These are phyloP conservation scores for Claviceps africana DNA, from an alignment of 2,329 filamentous ascomycete species.

Conservation along the genomic window DNA sequence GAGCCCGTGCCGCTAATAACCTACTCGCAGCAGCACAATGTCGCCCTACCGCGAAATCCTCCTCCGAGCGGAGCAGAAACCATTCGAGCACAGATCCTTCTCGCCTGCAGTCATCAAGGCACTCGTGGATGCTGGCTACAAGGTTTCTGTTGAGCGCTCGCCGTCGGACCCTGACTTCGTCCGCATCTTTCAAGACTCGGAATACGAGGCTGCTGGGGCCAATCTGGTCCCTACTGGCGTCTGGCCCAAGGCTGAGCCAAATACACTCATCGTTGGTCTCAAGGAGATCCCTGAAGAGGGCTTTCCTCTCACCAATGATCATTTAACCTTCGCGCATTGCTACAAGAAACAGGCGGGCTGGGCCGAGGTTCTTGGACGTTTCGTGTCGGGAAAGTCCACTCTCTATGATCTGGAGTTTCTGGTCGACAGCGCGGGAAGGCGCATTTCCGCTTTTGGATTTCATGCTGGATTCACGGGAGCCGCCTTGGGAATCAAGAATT, in stretches of 20 bases:
- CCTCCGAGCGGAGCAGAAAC: slow-evolving; percentile 38
- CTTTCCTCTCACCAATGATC: slow-evolving; percentile 25
- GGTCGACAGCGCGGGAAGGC: slow-evolving; percentile 53
- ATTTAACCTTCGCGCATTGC: slow-evolving; percentile 29
- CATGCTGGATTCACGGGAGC: slow-evolving; percentile 64
- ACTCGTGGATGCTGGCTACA: slow-evolving; percentile 55
- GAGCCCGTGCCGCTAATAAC: not conserved
- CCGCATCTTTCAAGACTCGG: slow-evolving; percentile 49
- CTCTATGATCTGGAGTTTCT: slow-evolving; percentile 84
- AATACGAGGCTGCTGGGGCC: slow-evolving; percentile 50
- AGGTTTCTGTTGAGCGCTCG: slow-evolving; percentile 49
- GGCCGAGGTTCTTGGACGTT: slow-evolving; percentile 67
- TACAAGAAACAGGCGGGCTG: slow-evolving; percentile 69
- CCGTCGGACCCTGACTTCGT: slow-evolving; percentile 18
- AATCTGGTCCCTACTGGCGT: slow-evolving; percentile 50
- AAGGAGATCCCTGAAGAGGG: slow-evolving; percentile 70
- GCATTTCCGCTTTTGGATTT: slow-evolving; percentile 61
- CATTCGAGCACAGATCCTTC: slow-evolving; percentile 24
- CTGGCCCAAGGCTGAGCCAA: slow-evolving; percentile 53
- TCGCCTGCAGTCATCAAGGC: slow-evolving; percentile 31
- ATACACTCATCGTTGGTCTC: slow-evolving; percentile 59
- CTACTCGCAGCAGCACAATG: slow-evolving; percentile 9
- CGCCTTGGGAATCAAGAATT: slow-evolving; percentile 63
- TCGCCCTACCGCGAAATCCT: slow-evolving; percentile 26
- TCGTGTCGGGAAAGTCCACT: slow-evolving; percentile 43